Evolutionary conservation across 1,284 basidiomycete species (phyloP), one percentile per base, ranked within the genome.

Genomic region (Malassezia yamatoensis): DNA sequence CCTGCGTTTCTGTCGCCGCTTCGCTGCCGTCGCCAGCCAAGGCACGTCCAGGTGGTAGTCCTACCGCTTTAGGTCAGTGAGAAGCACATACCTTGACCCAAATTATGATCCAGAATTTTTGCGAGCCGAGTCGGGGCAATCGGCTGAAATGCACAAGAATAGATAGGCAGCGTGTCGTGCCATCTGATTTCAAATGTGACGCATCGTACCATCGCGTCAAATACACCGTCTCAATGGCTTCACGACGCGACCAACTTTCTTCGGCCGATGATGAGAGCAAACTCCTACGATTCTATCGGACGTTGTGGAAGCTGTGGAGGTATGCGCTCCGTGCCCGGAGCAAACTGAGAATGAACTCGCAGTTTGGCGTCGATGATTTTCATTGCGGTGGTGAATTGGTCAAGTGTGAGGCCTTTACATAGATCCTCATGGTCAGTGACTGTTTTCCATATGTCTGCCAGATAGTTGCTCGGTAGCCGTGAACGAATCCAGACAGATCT

Each of bases 151-250:
- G 63, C 62, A 53, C 68, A 71, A 43, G 67, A 65, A 52, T 71
- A 74, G 57, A 74, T 73, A 18, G 72, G 72, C 49, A 71, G 64
- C 43, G 66, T 72, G 54, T 74, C 67, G 42, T 74, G 72, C 72
- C 72, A 74, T 41, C 70, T 60, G 50, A 74, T 72, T 54, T 74
- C 72, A 54, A 74, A 72, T 18, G 72, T 72, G 53, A 67, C 64
- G 37, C 68, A 67, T 51, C 68, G 68, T 11, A 74, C 70, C 70
- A 74, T 63, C 51, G 37, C 40, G 45, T 42, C 37, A 42, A 24
- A 8, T 21, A 32, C 42, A 41, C 44, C 36, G 35, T 29, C 24
- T 29, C 24, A 29, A 29, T 40, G n/a, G 10, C 10, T 13, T 12
- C 45, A 11, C 18, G 45, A 38, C 47, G 47, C 47, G 47, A 20